Base-by-base conservation (phyloP, 441 rosid species). In the Viola pubescens region DNA sequence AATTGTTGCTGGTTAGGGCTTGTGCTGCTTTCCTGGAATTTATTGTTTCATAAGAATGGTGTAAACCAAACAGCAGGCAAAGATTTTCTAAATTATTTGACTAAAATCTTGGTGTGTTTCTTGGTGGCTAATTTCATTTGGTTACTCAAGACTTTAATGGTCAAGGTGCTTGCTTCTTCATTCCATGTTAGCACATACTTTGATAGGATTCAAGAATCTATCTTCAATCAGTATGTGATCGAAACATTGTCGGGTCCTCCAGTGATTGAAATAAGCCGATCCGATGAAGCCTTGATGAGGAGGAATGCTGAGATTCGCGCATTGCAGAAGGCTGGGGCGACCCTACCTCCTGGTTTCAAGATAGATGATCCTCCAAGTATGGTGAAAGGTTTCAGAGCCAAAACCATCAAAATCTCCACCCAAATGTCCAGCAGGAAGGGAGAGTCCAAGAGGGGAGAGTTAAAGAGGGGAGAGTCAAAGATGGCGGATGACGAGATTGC, bases 131-230 rank as follows among this genome's bases (percentile, higher is more conserved):
- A 77, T 6, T 61, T 77, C 56, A 52, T 90, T 7, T 86, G 94
- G 95, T 60, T 87, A 48, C 37, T 84, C 37, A 84, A 85, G 73
- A 85, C 86, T 2, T 58, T 86, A n/a, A 76, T 90, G 56, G 86
- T 90, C 9, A 87, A 90, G 67, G 88, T 80, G 1, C 71, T 86
- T 4, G 91, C 95, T 2, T 82, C 88, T 1, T 84, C 86, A 3
- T 90, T 90, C 60, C 95, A 90, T 50, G 87, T 84, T 0, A 84
- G 91, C 39, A 77, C 95, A 0, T 86, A 90, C 58, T 87, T 87
- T 10, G 95, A 84, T 49, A 64, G 91, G 64, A 87, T 87, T 68
- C 91, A 84, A 56, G 94, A 85, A 4, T 73, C 94, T 0, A 14
- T 84, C 47, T 90, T 85, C 59, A 78, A 79, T 56, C 91, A 85